Evolutionary conservation across 1,139 yeast species (phyloP).

Genomic region (Yamadazyma triangularis): DNA sequence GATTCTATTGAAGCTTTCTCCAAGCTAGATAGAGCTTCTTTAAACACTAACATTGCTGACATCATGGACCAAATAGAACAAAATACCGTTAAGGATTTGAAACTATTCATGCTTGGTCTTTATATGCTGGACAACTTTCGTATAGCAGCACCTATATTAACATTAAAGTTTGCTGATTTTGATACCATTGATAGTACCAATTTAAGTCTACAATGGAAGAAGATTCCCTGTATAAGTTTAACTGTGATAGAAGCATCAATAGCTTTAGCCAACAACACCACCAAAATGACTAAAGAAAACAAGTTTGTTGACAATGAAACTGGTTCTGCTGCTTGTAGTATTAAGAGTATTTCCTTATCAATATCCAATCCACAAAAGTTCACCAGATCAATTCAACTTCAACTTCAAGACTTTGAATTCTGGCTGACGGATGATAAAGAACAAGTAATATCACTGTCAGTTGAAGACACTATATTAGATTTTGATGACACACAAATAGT

Average conservation of each 20-base stretch:
- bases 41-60: constrained; percentile 38
- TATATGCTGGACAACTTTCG: constrained; percentile 44
- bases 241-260: constrained; percentile 34
- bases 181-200: constrained; percentile 9
- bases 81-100: constrained; percentile 47
- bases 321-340: constrained; percentile 28
- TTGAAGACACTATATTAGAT: constrained; percentile 27
- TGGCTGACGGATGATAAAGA: constrained; percentile 37
- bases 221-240: constrained; percentile 16
- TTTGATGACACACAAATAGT: constrained; percentile 30
- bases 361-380: constrained; percentile 21
- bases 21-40: constrained; percentile 25
- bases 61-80: constrained; percentile 64
- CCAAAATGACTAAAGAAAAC: constrained; percentile 7
- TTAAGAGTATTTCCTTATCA: constrained; percentile 22
- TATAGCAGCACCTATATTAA: constrained; percentile 46
- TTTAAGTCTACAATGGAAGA: too few species aligned
- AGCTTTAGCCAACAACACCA: constrained; percentile 20
- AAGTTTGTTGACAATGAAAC: constrained; percentile 3
- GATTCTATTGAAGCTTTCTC: constrained; percentile 26
- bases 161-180: constrained; percentile 42
- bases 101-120: constrained; percentile 28
- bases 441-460: constrained; percentile 27
- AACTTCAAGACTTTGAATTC: constrained; percentile 28
- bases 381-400: constrained; percentile 17